These are phyloP conservation scores for Neurospora discreta DNA, from an alignment of 495 filamentous ascomycete species.

Conservation along the genomic window DNA sequence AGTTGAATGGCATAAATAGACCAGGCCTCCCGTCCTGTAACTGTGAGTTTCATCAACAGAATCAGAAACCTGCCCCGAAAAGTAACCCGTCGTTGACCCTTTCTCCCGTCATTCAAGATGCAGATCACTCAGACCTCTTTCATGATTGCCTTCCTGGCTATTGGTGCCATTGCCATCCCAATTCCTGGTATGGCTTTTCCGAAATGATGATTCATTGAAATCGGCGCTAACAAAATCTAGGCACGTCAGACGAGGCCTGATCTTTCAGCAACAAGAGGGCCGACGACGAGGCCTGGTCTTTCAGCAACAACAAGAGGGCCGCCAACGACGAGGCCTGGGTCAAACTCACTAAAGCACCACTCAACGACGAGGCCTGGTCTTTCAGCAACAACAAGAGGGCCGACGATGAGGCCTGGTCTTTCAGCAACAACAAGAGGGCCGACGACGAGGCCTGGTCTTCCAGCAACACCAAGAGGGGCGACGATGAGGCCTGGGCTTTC, in stretches of 20 bases:
- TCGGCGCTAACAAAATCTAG: background rate
- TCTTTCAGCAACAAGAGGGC: background rate
- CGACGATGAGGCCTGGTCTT: background rate
- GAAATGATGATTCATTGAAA: background rate
- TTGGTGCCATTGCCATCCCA: background rate
- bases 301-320: background rate
- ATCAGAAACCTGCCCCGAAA: background rate
- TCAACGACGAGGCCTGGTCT: background rate
- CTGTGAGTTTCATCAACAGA: background rate
- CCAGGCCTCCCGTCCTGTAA: background rate
- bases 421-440: too few species aligned
- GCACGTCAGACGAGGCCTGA: background rate
- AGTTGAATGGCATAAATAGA: background rate
- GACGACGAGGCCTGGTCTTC: background rate
- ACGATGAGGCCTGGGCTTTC: background rate
- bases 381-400: background rate
- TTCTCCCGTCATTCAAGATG: background rate
- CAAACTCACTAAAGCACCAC: background rate
- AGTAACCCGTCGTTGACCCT: background rate
- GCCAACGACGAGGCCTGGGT: background rate
- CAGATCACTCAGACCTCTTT: background rate
- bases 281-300: background rate
- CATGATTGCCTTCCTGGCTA: constrained; percentile 1
- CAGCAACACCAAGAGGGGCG: background rate
- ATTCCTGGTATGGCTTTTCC: background rate